A percentile compares a stretch with the other conserved stretches of the same genome.
Conservation (phyloP, 768 basidiomycete species). For the Gautieria morchelliformis region DNA sequence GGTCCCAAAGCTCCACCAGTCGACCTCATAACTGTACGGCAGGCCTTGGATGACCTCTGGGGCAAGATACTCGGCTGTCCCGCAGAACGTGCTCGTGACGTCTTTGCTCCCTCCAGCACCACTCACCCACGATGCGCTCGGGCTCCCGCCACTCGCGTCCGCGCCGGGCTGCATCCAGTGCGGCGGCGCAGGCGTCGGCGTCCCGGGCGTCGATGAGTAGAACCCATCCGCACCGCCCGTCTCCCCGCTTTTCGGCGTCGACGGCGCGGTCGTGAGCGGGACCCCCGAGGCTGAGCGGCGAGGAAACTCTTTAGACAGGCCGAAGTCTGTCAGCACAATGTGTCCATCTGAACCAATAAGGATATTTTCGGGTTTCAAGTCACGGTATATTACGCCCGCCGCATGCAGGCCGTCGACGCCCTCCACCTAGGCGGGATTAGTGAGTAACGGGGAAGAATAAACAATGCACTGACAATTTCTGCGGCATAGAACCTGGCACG, state of each 20-base stretch:
- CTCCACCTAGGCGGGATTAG: constrained; percentile 37
- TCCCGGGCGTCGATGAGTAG: constrained; percentile 34
- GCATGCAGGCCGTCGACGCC: constrained; percentile 92
- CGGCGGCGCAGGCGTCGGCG: constrained; percentile 32
- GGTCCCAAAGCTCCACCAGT: constrained; percentile 98
- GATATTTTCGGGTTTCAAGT: constrained; percentile 95
- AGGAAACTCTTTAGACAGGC: constrained; percentile 86
- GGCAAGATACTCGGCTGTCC: constrained; percentile 93
- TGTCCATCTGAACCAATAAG: constrained; percentile 92
- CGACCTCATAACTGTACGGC: constrained; percentile 87
- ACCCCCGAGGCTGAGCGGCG: constrained; percentile 31
- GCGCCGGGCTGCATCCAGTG: constrained; percentile 71
- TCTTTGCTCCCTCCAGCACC: constrained; percentile 43
- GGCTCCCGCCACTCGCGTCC: constrained; percentile 30
- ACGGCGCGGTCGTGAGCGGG: constrained; percentile 32
- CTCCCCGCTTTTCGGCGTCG: constrained; percentile 33
- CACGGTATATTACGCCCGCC: constrained; percentile 93
- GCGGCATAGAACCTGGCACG: constrained; percentile 95
- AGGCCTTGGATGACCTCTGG: constrained; percentile 93
- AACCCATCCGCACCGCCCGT: constrained; percentile 43
- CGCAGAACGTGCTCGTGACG: constrained; percentile 81
- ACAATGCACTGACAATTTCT: constrained; percentile 51
- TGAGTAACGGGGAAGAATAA: not conserved
- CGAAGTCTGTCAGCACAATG: constrained; percentile 96
- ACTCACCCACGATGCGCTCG: constrained; percentile 48